A percentile compares a stretch with the other conserved stretches of the same genome.
phyloP scores from a whole-genome alignment of 176 grass and related monocot species.

The Puccinellia tenuiflora region DNA sequence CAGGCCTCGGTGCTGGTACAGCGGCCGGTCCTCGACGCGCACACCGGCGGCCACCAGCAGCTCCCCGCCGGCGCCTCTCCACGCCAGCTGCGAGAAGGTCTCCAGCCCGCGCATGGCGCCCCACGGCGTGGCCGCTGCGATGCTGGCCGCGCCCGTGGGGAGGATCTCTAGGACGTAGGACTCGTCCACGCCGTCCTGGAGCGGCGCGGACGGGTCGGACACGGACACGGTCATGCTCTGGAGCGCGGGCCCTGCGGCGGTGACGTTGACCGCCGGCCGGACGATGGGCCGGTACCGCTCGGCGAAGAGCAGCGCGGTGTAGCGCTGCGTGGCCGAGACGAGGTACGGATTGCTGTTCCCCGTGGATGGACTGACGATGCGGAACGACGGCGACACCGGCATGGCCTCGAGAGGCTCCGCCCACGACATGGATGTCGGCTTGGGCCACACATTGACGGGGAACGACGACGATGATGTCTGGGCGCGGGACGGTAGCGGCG shows the following conservation, averaged over 20 bases:
- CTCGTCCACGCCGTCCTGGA: constrained; percentile 69
- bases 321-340: constrained; percentile 45
- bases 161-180: constrained; percentile 60
- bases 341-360: constrained; percentile 49
- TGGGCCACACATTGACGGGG: constrained; percentile 82
- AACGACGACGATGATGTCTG: constrained; percentile 7
- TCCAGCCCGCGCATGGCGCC: constrained; percentile 93
- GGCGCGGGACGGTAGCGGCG: not conserved
- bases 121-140: constrained; percentile 66
- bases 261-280: constrained; percentile 39
- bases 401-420: constrained; percentile 30
- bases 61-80: not conserved
- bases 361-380: constrained; percentile 25
- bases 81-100: constrained; percentile 73
- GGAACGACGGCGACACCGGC: constrained; percentile 63
- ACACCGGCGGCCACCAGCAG: constrained; percentile 47
- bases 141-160: not conserved
- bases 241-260: constrained; percentile 5
- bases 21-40: constrained; percentile 52
- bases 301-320: constrained; percentile 53
- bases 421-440: constrained; percentile 78
- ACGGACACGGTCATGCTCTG: constrained; percentile 34
- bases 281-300: constrained; percentile 59
- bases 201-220: constrained; percentile 45
- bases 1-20: constrained; percentile 73